Conservation (phyloP, 2,329 filamentous ascomycete species). For the Hyphodiscus sp. region DNA sequence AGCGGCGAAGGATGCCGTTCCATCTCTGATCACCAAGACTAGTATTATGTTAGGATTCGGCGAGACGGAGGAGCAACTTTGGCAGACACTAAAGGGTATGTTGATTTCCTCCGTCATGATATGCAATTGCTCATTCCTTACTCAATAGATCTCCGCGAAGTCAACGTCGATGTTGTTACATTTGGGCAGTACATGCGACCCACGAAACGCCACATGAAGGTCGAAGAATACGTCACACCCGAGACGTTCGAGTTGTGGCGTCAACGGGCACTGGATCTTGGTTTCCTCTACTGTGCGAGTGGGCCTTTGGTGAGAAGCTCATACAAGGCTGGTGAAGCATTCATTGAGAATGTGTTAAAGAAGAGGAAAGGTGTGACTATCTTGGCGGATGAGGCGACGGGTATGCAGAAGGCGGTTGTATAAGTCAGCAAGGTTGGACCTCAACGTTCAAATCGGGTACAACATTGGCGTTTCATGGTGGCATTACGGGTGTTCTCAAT, state of each 20-base stretch:
- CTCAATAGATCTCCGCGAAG: constrained; percentile 62
- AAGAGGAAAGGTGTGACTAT: constrained; percentile 27
- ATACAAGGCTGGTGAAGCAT: constrained; percentile 97
- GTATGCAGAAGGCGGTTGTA: constrained; percentile 26
- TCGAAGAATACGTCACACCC: constrained; percentile 90
- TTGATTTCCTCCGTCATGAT: not conserved
- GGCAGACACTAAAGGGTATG: constrained; percentile 65
- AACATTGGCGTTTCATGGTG: not conserved
- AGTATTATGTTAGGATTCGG: constrained; percentile 95
- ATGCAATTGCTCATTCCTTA: not conserved
- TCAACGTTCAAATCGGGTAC: constrained; percentile 2
- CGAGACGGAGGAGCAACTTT: constrained; percentile 82
- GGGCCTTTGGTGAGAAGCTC: constrained; percentile 89
- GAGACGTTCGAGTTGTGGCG: constrained; percentile 89
- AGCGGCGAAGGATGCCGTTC: constrained; percentile 70
- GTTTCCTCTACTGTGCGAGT: constrained; percentile 93
- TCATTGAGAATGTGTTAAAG: constrained; percentile 90
- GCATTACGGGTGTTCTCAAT: not conserved
- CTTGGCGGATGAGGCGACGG: constrained; percentile 22
- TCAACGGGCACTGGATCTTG: constrained; percentile 83
- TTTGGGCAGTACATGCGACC: constrained; percentile 99
- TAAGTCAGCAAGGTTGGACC: constrained; percentile 7
- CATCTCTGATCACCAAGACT: constrained; percentile 90
- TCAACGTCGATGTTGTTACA: constrained; percentile 87
- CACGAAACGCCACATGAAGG: constrained; percentile 95